These are phyloP conservation scores for Avena insularis DNA, from an alignment of 176 grass and related monocot genomes.

Conservation along the genomic window DNA sequence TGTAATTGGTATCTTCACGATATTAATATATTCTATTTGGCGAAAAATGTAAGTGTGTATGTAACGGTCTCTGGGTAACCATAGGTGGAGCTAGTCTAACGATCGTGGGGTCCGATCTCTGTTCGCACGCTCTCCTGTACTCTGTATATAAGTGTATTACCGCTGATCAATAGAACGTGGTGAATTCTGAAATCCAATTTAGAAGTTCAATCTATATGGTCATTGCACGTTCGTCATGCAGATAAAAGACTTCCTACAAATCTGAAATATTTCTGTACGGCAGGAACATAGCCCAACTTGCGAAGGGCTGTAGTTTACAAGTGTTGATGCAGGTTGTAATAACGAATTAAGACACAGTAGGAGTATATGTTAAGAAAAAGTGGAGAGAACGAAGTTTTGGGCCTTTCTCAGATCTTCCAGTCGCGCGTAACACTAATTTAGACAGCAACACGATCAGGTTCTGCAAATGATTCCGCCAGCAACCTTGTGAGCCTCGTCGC, in stretches of 20 bases:
- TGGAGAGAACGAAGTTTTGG: neutral
- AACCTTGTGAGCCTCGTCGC: constrained; percentile 17
- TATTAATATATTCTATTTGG: too few species aligned
- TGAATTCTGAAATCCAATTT: neutral
- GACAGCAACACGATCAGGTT: neutral
- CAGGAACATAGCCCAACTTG: neutral
- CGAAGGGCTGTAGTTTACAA: neutral
- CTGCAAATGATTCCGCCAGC: neutral
- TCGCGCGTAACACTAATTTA: neutral
- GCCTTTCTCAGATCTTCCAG: neutral
- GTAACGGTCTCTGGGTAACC: too few species aligned
- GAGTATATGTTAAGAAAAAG: neutral
- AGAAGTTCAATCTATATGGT: neutral
- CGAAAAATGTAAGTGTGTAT: too few species aligned
- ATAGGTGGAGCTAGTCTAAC: too few species aligned
- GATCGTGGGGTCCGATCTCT: too few species aligned
- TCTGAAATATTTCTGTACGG: neutral
- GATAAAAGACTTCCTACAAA: neutral
- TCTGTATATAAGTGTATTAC: too few species aligned
- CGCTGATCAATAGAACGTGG: too few species aligned
- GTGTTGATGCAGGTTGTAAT: neutral
- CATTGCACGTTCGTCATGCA: neutral
- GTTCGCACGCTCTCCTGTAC: too few species aligned
- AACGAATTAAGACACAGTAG: neutral
- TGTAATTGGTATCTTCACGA: too few species aligned